Percentiles rank a stretch among this genome's conserved stretches.
Conservation (phyloP, 2,329 filamentous ascomycete genomes). For the Didymella pinodella region DNA sequence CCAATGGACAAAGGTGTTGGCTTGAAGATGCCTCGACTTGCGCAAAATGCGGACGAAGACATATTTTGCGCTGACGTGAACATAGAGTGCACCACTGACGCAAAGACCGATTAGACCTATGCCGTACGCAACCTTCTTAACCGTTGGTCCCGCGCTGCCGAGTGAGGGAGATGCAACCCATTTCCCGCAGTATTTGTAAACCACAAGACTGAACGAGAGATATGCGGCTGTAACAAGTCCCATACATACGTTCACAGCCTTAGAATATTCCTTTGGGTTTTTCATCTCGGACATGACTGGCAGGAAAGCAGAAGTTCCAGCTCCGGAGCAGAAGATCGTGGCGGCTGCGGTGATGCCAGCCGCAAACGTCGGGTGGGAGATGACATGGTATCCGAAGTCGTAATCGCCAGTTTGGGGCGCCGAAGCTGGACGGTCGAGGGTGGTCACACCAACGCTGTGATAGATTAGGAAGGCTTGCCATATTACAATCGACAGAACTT, state of each 20-base stretch:
- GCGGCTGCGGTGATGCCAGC: constrained; percentile 64
- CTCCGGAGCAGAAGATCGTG: constrained; percentile 67
- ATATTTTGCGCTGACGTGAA: constrained; percentile 63
- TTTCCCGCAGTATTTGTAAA: constrained; percentile 68
- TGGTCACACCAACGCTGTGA: constrained; percentile 62
- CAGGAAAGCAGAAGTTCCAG: constrained; percentile 67
- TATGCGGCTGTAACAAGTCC: constrained; percentile 65
- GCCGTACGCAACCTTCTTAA: constrained; percentile 69
- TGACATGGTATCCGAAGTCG: constrained; percentile 66
- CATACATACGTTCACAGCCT: constrained; percentile 68
- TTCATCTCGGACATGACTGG: constrained; percentile 72
- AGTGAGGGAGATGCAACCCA: constrained; percentile 69
- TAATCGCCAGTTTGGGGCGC: constrained; percentile 67
- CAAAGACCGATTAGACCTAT: constrained; percentile 63
- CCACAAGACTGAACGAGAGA: constrained; percentile 65
- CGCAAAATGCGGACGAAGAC: constrained; percentile 63
- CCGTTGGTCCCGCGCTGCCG: constrained; percentile 63
- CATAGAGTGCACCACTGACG: constrained; percentile 58
- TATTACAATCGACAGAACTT: constrained; percentile 3
- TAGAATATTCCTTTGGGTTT: constrained; percentile 65
- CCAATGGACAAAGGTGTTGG: constrained; percentile 61
- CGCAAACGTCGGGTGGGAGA: constrained; percentile 65
- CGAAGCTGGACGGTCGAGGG: constrained; percentile 64
- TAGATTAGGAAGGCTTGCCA: constrained; percentile 3
- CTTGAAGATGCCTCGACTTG: constrained; percentile 59